phyloP scores from a whole-genome alignment of 352 stramenopile genomes.

The Phytophthora aleatoria region DNA sequence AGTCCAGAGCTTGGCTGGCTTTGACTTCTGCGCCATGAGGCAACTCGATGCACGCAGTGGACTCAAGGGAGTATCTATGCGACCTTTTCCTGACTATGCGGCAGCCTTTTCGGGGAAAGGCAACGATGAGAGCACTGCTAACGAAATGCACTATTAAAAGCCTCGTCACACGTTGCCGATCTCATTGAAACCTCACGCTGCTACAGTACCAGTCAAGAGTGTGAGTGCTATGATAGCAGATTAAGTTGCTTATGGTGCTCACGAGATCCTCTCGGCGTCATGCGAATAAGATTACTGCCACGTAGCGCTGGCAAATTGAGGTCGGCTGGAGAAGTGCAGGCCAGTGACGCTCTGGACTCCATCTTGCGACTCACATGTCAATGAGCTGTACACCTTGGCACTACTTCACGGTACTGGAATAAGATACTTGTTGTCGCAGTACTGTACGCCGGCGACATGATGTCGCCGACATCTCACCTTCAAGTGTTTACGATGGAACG shows the following conservation, averaged over 20 bases:
- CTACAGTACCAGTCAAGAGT: too few species aligned
- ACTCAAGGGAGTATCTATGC: neutral
- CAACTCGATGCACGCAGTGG: neutral
- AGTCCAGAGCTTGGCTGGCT: neutral
- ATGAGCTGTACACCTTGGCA: constrained; percentile 3
- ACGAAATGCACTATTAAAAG: constrained; percentile 5
- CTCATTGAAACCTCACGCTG: too few species aligned
- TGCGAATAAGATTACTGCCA: constrained; percentile 10
- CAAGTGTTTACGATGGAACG: too few species aligned
- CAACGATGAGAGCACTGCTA: constrained; percentile 2
- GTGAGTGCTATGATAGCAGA: neutral
- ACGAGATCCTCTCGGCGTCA: neutral
- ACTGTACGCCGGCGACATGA: too few species aligned
- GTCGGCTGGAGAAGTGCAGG: constrained; percentile 1
- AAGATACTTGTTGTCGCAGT: neutral
- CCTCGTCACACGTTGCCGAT: constrained; percentile 14
- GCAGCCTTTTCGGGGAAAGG: constrained; percentile 10
- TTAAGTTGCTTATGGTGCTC: constrained; percentile 3
- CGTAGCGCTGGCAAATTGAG: constrained; percentile 3
- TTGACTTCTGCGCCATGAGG: neutral
- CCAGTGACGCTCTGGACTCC: constrained; percentile 4
- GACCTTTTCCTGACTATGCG: constrained; percentile 6
- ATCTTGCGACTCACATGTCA: neutral
- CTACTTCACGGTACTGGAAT: constrained; percentile 18
- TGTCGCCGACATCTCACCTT: too few species aligned